A percentile compares a stretch with the other conserved stretches of the same genome.
Evolutionary conservation across 2,329 filamentous ascomycete species (phyloP).

Genomic region (Myriosclerotinia duriaeana): DNA sequence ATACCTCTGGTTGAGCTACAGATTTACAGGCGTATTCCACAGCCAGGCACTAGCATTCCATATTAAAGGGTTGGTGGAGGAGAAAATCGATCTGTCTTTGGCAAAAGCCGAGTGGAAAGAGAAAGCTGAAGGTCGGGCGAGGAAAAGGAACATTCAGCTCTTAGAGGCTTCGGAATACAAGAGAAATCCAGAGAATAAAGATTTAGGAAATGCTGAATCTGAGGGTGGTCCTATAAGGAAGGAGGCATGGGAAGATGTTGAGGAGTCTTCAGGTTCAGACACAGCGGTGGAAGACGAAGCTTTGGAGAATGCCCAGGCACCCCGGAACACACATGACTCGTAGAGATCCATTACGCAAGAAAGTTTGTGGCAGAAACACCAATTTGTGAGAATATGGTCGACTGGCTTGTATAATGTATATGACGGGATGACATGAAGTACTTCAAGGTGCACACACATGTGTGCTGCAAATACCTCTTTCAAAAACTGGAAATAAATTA

Average conservation of each 20-base stretch:
- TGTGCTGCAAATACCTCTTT: neutral
- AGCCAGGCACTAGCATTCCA: constrained; percentile 75
- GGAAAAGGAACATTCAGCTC: neutral
- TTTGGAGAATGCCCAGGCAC: neutral
- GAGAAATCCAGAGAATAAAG: neutral
- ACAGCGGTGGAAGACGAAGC: neutral
- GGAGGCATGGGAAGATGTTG: neutral
- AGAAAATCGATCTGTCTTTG: constrained; percentile 55
- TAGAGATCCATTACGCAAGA: neutral
- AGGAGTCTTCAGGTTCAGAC: neutral
- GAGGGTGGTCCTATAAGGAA: too few relatives aligned
- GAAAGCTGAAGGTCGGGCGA: neutral
- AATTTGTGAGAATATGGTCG: neutral
- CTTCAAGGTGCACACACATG: neutral
- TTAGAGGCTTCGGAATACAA: neutral
- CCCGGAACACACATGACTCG: neutral
- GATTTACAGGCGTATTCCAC: constrained; percentile 77
- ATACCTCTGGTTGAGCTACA: constrained; percentile 92
- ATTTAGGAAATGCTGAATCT: neutral
- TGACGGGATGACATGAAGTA: neutral
- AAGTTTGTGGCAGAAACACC: neutral
- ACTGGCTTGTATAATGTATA: neutral
- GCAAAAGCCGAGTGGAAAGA: constrained; percentile 19
- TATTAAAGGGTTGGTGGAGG: constrained; percentile 74
- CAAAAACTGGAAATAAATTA: neutral